A percentile compares a stretch with the other conserved stretches of the same genome.
phyloP scores from a whole-genome alignment of 768 basidiomycete species.

The Auriscalpium vulgare region DNA sequence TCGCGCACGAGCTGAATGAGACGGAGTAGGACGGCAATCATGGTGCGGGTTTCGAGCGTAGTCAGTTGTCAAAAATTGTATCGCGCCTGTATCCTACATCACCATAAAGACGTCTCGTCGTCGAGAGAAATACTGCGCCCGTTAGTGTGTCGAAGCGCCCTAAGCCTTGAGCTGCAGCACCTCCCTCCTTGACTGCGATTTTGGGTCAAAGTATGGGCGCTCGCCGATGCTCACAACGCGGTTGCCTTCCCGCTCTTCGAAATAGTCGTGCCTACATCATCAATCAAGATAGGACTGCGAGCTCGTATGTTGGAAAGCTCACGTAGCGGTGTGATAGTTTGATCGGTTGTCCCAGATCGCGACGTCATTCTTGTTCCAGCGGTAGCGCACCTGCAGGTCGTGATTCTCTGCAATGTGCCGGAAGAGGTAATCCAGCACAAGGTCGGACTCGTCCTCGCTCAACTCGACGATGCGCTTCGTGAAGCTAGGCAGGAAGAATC shows the following conservation, averaged over 20 bases:
- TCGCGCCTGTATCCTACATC: too few relatives aligned
- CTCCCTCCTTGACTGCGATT: constrained; percentile 1
- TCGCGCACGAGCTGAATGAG: constrained; percentile 41
- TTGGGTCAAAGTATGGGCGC: constrained; percentile 1
- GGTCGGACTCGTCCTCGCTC: constrained; percentile 76
- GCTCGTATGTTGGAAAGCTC: neutral
- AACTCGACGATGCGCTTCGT: constrained; percentile 71
- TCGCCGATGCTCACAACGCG: constrained; percentile 5
- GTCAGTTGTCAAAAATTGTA: too few relatives aligned
- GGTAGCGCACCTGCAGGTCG: constrained; percentile 70
- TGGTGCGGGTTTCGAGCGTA: too few relatives aligned
- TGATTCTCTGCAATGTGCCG: constrained; percentile 60
- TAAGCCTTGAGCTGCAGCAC: neutral
- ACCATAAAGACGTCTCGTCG: too few relatives aligned
- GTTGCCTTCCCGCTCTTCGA: neutral
- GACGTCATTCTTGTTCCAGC: constrained; percentile 67
- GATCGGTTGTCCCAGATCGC: constrained; percentile 75
- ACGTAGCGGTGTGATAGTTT: constrained; percentile 1
- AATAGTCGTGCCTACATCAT: neutral
- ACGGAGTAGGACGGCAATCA: constrained; percentile 22
- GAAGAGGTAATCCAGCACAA: constrained; percentile 62
- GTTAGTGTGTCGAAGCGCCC: too few relatives aligned
- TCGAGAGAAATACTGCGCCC: too few relatives aligned
- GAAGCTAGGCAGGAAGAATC: constrained; percentile 42
- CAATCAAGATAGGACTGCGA: neutral